Evolutionary conservation across 208 protist species (phyloP), one percentile per base, ranked within the genome.

Genomic region (Acanthamoeba sp.): DNA sequence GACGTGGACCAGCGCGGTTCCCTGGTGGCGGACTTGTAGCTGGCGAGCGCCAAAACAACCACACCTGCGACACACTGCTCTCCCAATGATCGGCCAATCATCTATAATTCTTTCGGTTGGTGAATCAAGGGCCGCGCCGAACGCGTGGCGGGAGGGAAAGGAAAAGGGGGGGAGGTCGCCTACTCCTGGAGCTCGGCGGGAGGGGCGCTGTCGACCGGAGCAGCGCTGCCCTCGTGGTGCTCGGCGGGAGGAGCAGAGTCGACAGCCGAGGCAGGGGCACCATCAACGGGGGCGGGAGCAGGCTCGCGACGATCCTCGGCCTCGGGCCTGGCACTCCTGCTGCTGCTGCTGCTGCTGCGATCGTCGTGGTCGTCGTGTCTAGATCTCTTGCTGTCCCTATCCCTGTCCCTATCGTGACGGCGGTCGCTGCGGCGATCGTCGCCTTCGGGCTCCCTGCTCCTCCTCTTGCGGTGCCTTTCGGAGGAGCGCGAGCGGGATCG

Each of bases 381-480:
- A 6, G 84, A 48, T 24, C 42, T 1, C 42, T 93, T 69, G 88
- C 62, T 93, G 88, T 93, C 62, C 27, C 48, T 32, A 38, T 80
- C 64, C 29, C 59, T 42, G 22, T 93, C 88, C 29, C 88, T 42
- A 29, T 93, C 88, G 9, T 80, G 27, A 22, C 88, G 59, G 84
- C 84, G 84, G 24, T 91, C 84, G 38, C 84, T 36, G 57, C 38
- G 20, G 36, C 84, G 84, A 22, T 69, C 57, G 38, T 57, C 36
- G 29, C 45, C 22, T 9, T 90, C 84, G 38, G 22, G 84, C 7
- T 45, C 50, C 27, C 88, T 20, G 82, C 50, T 32, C 82, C 82
- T 89, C 50, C 82, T 89, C n/a, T 62, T 89, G 82, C 82, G 50
- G 42, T 66, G 34, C 82, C 82, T 89, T 4, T 55, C 82, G 24